phyloP scores from a whole-genome alignment of 1,284 basidiomycete species.

The Sanghuangporus sanghuang region DNA sequence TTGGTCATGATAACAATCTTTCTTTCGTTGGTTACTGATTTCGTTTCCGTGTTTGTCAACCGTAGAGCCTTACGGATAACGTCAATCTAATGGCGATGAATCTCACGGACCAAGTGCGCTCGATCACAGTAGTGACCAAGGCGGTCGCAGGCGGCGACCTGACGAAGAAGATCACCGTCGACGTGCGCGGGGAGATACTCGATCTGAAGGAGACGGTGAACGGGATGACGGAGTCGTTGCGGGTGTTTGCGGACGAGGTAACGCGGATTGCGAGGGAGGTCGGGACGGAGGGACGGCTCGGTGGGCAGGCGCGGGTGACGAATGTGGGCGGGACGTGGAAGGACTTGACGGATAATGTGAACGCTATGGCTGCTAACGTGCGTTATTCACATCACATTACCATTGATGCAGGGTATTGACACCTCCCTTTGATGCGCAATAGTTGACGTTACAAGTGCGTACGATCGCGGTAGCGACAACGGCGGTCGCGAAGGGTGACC shows the following conservation, averaged over 20 bases:
- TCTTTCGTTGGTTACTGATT: background rate
- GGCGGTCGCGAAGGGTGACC: constrained; percentile 90
- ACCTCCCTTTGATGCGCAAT: too few species aligned
- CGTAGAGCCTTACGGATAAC: constrained; percentile 66
- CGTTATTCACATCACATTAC: constrained; percentile 24
- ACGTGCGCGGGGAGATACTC: constrained; percentile 87
- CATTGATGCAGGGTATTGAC: background rate
- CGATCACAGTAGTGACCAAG: constrained; percentile 82
- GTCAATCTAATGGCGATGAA: constrained; percentile 92
- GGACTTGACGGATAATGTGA: constrained; percentile 92
- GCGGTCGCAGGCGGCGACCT: constrained; percentile 88
- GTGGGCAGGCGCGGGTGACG: constrained; percentile 82
- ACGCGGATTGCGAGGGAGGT: constrained; percentile 87
- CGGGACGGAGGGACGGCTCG: constrained; percentile 86
- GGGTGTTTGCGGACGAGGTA: constrained; percentile 85
- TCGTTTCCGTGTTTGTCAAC: background rate
- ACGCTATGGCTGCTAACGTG: constrained; percentile 82
- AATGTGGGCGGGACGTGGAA: constrained; percentile 98
- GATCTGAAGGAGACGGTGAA: constrained; percentile 87
- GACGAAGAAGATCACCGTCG: constrained; percentile 86
- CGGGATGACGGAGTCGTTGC: constrained; percentile 85
- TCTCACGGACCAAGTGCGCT: constrained; percentile 88
- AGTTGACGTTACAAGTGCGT: constrained; percentile 88
- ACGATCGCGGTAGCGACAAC: constrained; percentile 95
- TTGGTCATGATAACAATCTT: constrained; percentile 25